Base-by-base conservation (phyloP, 2,329 filamentous ascomycete genomes). In the Polychaeton citri region DNA sequence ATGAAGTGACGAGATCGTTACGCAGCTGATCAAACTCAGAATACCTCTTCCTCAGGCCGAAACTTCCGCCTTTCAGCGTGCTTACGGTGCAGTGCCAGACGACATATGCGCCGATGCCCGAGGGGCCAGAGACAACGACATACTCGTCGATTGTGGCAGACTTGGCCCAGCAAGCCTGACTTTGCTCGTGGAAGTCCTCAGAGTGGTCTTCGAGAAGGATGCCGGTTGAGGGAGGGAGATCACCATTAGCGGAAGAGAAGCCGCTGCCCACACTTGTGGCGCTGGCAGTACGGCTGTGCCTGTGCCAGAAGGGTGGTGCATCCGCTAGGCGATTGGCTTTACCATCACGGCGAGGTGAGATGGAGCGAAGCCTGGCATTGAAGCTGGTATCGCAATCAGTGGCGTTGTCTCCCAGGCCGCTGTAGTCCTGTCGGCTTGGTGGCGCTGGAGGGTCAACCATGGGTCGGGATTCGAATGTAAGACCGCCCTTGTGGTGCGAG, bases 31-130 rank as follows among this genome's bases (percentile, higher is more conserved):
- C 85, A 53, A 96, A 96, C 57, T 96, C 88, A 0, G 87, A 95
- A 60, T 95, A 96, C 68, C 74, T 69, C 61, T 77, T 77, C 31
- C 52, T 43, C 6, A 59, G 42, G 30, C 40, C 46, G 38, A 55
- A 38, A 38, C 40, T 48, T 44, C 44, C 58, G 49, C 47, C 85
- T 58, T 76, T 80, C 34, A 96, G 64, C 3, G 86, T 95, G 57
- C 90, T 78, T 31, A 98, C 83, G 33, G 71, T 76, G 51, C 90
- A 86, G 54, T 85, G 90, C 83, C 84, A 98, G 6, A 94, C 86
- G 2, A 95, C 84, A 62, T 96, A 98, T 2, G 87, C 82, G n/a
- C 88, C 88, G 33, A 78, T 62, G 5, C 71, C 71, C 3, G 68
- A 62, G 35, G 63, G 68, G 6, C 73, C 75, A 41, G 68, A 66